Percentiles rank a stretch among this genome's conserved stretches.
Conservation (phyloP, 345 rosid genomes). For the Angophora floribunda region DNA sequence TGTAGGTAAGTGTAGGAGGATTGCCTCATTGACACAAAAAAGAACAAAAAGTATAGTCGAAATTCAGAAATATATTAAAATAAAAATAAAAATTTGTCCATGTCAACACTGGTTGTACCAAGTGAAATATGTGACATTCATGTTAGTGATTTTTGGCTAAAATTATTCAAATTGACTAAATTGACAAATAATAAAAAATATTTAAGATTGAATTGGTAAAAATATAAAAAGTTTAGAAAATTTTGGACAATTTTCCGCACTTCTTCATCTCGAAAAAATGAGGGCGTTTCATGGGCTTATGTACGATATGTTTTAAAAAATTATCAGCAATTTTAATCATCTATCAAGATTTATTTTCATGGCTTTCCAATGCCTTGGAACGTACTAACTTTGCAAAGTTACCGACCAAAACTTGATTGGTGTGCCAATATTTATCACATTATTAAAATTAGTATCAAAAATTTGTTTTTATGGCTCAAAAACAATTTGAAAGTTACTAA, state of each 20-base stretch:
- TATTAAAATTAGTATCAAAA: neutral
- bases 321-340: neutral
- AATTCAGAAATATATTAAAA: no score
- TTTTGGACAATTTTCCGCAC: neutral
- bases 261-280: neutral
- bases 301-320: neutral
- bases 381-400: neutral
- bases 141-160: no score
- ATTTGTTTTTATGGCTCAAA: neutral
- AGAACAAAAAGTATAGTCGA: no score
- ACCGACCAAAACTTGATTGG: neutral
- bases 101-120: accelerated
- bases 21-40: neutral
- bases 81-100: no score
- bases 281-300: neutral
- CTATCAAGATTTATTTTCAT: neutral
- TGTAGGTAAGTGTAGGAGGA: neutral
- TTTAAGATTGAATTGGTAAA: neutral
- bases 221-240: no score
- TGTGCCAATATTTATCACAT: neutral
- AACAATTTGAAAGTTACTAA: neutral
- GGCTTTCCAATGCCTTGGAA: neutral
- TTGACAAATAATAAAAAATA: no score
- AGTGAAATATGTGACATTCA: accelerated
- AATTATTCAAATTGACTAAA: no score